Conservation (phyloP, 164 flowering plant species). For the Sedum album region DNA sequence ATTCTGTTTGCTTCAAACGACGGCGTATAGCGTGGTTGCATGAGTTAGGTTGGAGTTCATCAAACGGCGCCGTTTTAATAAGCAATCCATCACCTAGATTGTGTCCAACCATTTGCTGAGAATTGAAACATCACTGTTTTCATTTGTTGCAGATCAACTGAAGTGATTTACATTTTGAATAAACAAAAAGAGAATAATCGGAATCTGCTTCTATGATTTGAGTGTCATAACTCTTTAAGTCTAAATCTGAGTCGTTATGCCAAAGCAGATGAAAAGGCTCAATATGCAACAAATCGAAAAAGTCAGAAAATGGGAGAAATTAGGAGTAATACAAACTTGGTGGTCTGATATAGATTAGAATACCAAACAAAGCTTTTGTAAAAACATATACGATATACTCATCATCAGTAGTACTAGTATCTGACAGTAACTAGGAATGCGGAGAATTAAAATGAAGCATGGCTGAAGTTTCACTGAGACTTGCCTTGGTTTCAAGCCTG, state of each 20-base stretch:
- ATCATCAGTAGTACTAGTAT: background rate
- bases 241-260: background rate
- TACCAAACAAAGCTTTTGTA: background rate
- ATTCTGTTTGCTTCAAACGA: too few relatives aligned
- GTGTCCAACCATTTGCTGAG: too few relatives aligned
- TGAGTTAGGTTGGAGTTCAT: too few relatives aligned
- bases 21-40: too few relatives aligned
- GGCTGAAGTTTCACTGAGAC: background rate
- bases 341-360: background rate
- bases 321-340: background rate
- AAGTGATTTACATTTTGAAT: too few relatives aligned
- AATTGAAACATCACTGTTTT: too few relatives aligned
- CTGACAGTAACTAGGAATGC: background rate
- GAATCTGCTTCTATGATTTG: background rate
- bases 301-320: background rate
- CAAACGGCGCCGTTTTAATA: too few relatives aligned
- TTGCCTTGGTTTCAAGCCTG: background rate
- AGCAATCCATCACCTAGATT: too few relatives aligned
- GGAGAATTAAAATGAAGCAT: background rate
- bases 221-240: background rate
- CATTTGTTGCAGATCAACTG: too few relatives aligned
- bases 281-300: too few relatives aligned
- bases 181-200: too few relatives aligned
- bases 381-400: background rate
- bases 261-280: background rate